phyloP scores from a whole-genome alignment of 2,329 filamentous ascomycete species.

The Nemania sp. region DNA sequence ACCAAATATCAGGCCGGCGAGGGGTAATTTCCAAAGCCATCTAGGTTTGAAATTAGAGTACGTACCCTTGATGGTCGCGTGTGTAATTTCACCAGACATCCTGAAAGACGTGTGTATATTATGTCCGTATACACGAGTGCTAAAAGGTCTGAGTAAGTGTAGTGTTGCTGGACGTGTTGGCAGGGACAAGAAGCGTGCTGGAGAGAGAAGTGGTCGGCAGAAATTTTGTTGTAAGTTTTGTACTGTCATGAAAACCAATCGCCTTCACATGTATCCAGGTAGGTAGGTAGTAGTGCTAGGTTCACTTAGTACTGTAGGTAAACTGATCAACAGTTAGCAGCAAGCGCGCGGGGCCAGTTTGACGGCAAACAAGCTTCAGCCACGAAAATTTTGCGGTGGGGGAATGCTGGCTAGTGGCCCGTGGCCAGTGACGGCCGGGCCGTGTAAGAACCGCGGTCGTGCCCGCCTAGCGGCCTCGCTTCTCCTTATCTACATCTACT shows the following conservation, averaged over 20 bases:
- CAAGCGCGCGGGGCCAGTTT: no score
- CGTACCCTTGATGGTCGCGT: slow-evolving; percentile 62
- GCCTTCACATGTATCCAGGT: no score
- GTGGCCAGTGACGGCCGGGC: no score
- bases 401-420: no score
- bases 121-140: slow-evolving; percentile 1
- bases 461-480: no score
- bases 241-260: slow-evolving; percentile 22
- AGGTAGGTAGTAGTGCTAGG: not conserved
- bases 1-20: not conserved
- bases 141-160: not conserved
- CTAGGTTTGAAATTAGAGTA: slow-evolving; percentile 23
- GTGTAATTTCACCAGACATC: slow-evolving; percentile 57
- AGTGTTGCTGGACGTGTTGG: not conserved
- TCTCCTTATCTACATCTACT: not conserved
- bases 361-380: slow-evolving; percentile 8
- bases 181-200: not conserved
- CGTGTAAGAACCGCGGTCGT: no score
- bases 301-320: no score
- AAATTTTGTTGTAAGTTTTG: slow-evolving; percentile 10
- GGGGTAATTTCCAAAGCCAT: no score
- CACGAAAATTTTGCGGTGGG: slow-evolving; percentile 3
- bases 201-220: slow-evolving; percentile 1
- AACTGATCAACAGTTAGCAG: no score
- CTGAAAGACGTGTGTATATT: slow-evolving; percentile 25